Evolutionary conservation across 441 rosid species (phyloP), one percentile per base, ranked within the genome.

Genomic region (Eutrema salsugineum): DNA sequence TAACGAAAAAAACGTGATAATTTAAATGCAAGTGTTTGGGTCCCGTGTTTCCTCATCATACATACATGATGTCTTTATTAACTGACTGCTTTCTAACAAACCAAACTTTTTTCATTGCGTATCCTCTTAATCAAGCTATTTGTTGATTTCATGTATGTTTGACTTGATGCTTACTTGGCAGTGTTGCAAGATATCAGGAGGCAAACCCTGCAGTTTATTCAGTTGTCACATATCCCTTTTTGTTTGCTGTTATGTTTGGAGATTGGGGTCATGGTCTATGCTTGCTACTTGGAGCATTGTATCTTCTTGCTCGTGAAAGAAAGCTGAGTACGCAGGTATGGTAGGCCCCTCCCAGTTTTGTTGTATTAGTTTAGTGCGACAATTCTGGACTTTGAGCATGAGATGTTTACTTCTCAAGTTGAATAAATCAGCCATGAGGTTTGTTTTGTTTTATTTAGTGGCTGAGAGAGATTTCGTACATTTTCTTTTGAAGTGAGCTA

Each of bases 251-350:
- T 70, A 94, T 94, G 99, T 94, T 94, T 87, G 99, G 99, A 63
- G 99, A 94, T 77, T 94, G 99, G 99, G 99, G 99, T 77, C 99
- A 94, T 82, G 97, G 97, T 80, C 83, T 94, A 80, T 94, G 99
- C 82, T 87, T 94, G 83, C 84, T 94, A 77, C 78, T 94, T 63
- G 97, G 94, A 69, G 94, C 99, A 24, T 77, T 94, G 71, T 76
- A 90, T 71, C 99, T 94, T 67, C 81, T 94, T 67, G 94, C 88
- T 73, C 85, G 81, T 73, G 99, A 92, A 86, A 83, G 85, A 76
- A 88, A 86, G 80, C 87, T 90, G 64, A 76, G 88, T 71, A 63
- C 73, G 71, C 88, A 91, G 99, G 99, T 89, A 83, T 62, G 77
- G 58, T 56, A 64, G 39, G 70, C 72, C 30, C 67, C 72, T 35